Evolutionary conservation across 2,329 filamentous ascomycete species (phyloP).

Genomic region (Mollisiaceae sp.): DNA sequence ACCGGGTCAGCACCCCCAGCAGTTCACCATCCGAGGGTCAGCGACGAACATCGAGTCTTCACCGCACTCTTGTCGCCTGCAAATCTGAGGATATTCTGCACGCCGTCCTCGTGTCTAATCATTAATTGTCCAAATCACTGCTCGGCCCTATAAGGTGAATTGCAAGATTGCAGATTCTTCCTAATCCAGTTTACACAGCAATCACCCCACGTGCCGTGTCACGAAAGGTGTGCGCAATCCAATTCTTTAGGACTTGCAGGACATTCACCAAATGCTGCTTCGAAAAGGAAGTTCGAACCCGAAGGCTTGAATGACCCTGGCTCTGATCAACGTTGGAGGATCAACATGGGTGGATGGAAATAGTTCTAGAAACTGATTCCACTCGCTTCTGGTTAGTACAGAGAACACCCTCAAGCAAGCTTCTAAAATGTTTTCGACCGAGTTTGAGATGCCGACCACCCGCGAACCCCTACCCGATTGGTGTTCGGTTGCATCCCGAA

Average conservation of each 20-base stretch:
- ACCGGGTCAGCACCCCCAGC: not conserved
- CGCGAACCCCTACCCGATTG: not conserved
- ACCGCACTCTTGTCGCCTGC: slow-evolving; percentile 1
- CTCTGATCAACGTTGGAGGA: too few species aligned
- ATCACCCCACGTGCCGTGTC: not conserved
- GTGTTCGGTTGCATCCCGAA: not conserved
- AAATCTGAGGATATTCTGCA: not conserved
- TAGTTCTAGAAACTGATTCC: too few species aligned
- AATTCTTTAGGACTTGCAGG: too few species aligned
- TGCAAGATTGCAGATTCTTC: not conserved
- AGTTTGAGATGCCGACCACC: not conserved
- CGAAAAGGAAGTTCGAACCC: too few species aligned
- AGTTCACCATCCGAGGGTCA: not conserved
- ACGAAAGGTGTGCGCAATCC: too few species aligned
- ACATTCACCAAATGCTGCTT: too few species aligned
- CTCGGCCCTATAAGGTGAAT: not conserved
- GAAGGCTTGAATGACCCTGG: too few species aligned
- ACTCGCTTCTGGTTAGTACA: not conserved
- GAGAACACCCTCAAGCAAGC: not conserved
- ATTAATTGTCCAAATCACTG: not conserved
- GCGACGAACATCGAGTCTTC: not conserved
- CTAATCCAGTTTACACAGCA: not conserved
- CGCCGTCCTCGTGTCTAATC: not conserved
- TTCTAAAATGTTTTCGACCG: not conserved
- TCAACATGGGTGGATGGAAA: too few species aligned